These are phyloP conservation scores for Fomitopsis serialis DNA, from an alignment of 768 basidiomycete species.

Conservation along the genomic window DNA sequence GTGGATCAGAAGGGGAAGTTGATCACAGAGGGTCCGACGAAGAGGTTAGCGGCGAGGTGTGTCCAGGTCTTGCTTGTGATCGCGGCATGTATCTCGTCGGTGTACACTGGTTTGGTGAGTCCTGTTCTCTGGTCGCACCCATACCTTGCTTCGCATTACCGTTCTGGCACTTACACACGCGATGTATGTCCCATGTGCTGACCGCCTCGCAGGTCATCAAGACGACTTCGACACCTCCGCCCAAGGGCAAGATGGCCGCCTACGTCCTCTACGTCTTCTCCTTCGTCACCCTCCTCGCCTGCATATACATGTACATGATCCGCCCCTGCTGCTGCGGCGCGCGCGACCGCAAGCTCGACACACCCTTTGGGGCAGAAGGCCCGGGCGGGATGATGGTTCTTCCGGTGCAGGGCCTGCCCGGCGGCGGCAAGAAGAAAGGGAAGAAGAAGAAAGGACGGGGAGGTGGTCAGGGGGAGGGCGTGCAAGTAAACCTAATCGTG, in stretches of 20 bases:
- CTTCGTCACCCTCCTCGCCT: conserved; percentile 42
- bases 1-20: conserved; percentile 52
- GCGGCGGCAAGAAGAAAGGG: conserved; percentile 38
- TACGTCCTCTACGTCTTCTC: conserved; percentile 56
- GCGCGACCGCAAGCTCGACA: conserved; percentile 22
- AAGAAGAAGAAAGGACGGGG: conserved; percentile 31
- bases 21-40: conserved; percentile 59
- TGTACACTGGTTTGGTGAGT: conserved; percentile 62
- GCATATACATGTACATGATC: conserved; percentile 52
- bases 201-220: conserved; percentile 44
- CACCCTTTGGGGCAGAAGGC: conserved; percentile 12
- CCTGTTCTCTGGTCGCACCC: no score
- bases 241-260: conserved; percentile 48
- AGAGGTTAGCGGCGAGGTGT: conserved; percentile 44
- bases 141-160: neutral
- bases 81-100: conserved; percentile 46
- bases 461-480: conserved; percentile 33
- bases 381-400: conserved; percentile 53
- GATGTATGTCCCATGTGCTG: neutral
- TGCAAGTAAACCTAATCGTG: conserved; percentile 72
- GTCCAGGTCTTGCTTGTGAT: conserved; percentile 46
- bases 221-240: conserved; percentile 44
- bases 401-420: conserved; percentile 50
- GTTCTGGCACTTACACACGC: neutral
- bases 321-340: conserved; percentile 50